These are phyloP conservation scores for Tricholoma sp. DNA, from an alignment of 768 basidiomycete species.

Conservation along the genomic window DNA sequence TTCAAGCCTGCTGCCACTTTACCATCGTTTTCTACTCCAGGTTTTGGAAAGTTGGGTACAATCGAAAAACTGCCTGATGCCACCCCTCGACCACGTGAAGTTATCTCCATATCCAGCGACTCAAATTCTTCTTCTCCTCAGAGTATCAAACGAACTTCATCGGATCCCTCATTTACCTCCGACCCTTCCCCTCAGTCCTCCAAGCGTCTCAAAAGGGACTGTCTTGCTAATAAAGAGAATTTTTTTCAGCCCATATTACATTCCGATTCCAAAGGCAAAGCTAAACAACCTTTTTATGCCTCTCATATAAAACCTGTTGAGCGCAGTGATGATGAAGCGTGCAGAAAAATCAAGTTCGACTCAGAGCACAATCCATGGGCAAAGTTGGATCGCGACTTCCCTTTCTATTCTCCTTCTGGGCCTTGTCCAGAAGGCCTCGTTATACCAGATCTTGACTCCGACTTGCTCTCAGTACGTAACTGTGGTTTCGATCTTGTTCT, in stretches of 20 bases:
- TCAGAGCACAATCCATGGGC: conserved; percentile 22
- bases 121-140: conserved; percentile 28
- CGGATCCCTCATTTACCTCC: conserved; percentile 28
- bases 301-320: not conserved
- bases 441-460: conserved; percentile 16
- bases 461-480: conserved; percentile 21
- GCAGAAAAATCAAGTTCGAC: conserved; percentile 16
- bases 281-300: conserved; percentile 8
- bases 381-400: conserved; percentile 21
- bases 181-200: conserved; percentile 24
- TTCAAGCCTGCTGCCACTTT: conserved; percentile 41
- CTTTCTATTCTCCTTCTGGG: conserved; percentile 8
- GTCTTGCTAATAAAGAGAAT: conserved; percentile 33
- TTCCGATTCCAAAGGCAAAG: conserved; percentile 14
- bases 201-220: conserved; percentile 29
- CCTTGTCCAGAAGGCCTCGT: not conserved
- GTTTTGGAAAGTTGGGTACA: conserved; percentile 29
- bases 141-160: conserved; percentile 35
- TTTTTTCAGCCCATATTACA: not conserved
- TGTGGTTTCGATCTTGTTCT: not conserved
- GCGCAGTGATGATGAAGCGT: conserved; percentile 18
- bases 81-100: conserved; percentile 17
- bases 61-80: conserved; percentile 6
- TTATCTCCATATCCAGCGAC: conserved; percentile 34
- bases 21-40: conserved; percentile 42